These are phyloP conservation scores for Chenopodium album DNA, from an alignment of 148 eudicot genomes.

Conservation along the genomic window DNA sequence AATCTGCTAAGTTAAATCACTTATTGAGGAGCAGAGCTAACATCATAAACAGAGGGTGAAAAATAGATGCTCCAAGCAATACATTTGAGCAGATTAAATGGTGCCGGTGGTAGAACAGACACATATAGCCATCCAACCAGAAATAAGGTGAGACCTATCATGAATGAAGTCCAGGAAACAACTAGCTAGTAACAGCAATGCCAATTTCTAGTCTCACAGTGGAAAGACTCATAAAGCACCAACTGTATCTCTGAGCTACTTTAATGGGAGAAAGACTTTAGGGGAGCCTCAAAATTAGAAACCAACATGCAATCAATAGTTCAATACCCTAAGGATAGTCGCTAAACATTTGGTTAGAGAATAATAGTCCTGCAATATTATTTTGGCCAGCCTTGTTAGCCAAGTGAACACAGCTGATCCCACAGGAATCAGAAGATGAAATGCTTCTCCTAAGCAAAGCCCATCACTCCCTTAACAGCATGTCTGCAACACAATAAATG, in stretches of 20 bases:
- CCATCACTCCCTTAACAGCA: constrained; percentile 69
- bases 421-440: constrained; percentile 55
- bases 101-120: background rate
- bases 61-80: background rate
- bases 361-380: constrained; percentile 37
- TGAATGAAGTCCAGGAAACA: background rate
- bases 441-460: constrained; percentile 61
- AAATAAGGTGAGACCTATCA: constrained; percentile 1
- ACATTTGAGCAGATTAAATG: background rate
- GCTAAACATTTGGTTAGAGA: constrained; percentile 14
- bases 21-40: background rate
- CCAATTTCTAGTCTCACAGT: background rate
- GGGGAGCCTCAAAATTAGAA: background rate
- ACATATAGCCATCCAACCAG: background rate
- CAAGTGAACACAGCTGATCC: constrained; percentile 48
- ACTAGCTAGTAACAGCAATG: background rate
- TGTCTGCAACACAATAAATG: constrained; percentile 72
- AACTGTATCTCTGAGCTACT: background rate
- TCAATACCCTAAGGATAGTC: constrained; percentile 28
- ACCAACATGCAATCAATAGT: background rate
- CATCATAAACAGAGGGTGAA: background rate
- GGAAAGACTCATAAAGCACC: background rate
- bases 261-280: background rate
- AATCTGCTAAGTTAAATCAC: constrained; percentile 1
- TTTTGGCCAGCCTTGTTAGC: constrained; percentile 38